Evolutionary conservation across 2,329 filamentous ascomycete species (phyloP).

Genomic region (Thelonectria discophora): DNA sequence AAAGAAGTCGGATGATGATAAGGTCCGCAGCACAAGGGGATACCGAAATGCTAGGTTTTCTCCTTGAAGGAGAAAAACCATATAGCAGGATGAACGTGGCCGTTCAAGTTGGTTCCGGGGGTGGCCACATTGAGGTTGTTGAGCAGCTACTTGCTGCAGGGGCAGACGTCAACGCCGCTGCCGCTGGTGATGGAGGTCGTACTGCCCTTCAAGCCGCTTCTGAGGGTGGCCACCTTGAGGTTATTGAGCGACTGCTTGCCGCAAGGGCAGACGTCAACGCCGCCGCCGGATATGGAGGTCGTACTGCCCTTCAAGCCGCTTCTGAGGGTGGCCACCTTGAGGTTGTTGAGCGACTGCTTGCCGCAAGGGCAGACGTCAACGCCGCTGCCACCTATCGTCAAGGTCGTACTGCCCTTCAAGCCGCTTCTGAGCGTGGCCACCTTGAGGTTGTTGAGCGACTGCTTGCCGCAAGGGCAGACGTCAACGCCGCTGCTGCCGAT

Average conservation of each 20-base stretch:
- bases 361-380: background rate
- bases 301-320: background rate
- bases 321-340: background rate
- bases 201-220: background rate
- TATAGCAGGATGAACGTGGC: too few relatives aligned
- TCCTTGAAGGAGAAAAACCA: too few relatives aligned
- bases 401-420: background rate
- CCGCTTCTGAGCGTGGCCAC: background rate
- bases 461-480: background rate
- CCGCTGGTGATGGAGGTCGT: background rate
- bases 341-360: background rate
- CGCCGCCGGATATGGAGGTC: background rate
- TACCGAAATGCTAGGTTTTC: too few relatives aligned
- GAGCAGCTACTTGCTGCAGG: background rate
- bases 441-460: background rate
- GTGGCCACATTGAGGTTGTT: background rate
- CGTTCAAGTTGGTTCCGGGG: too few relatives aligned
- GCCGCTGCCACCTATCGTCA: background rate
- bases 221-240: background rate
- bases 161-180: background rate
- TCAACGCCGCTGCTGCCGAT: background rate
- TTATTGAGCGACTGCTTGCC: slow-evolving; percentile 2
- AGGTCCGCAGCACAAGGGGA: too few relatives aligned
- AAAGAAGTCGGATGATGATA: too few relatives aligned
- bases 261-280: background rate